Conservation (phyloP, 1,139 yeast species). For the Yamadazyma mexicana region DNA sequence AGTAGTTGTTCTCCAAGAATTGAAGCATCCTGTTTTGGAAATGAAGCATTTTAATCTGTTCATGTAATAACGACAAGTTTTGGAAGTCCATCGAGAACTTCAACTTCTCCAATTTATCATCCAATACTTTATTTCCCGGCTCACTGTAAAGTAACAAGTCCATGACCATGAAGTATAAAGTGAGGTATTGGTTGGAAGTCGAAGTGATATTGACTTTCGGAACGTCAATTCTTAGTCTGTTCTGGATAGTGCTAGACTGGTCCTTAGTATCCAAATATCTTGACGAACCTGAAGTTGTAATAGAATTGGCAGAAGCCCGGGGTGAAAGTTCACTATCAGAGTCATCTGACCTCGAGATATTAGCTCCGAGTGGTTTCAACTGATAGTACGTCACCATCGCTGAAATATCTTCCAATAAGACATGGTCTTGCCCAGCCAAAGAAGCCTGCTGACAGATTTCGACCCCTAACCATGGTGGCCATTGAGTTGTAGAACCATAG, state of each 20-base stretch:
- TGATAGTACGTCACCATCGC: slow-evolving; percentile 37
- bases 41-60: slow-evolving; percentile 29
- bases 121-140: slow-evolving; percentile 37
- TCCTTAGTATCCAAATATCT: slow-evolving; percentile 8
- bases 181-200: slow-evolving; percentile 44
- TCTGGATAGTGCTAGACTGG: slow-evolving; percentile 9
- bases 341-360: slow-evolving; percentile 13
- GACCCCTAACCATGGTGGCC: slow-evolving; percentile 53
- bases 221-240: slow-evolving; percentile 35
- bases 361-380: slow-evolving; percentile 27
- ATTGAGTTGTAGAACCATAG: slow-evolving; percentile 38
- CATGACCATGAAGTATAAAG: slow-evolving; percentile 36
- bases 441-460: slow-evolving; percentile 41
- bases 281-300: not conserved
- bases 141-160: slow-evolving; percentile 43
- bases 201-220: slow-evolving; percentile 42
- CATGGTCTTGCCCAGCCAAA: slow-evolving; percentile 36
- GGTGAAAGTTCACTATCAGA: slow-evolving; percentile 9
- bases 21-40: slow-evolving; percentile 24
- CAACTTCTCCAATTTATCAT: slow-evolving; percentile 40
- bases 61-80: slow-evolving; percentile 31
- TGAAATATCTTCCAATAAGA: slow-evolving; percentile 40
- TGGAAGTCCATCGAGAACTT: slow-evolving; percentile 46
- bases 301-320: slow-evolving; percentile 7
- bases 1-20: slow-evolving; percentile 32